Evolutionary conservation across 805 yeast species (phyloP).

Genomic region (Novakomyces olei): DNA sequence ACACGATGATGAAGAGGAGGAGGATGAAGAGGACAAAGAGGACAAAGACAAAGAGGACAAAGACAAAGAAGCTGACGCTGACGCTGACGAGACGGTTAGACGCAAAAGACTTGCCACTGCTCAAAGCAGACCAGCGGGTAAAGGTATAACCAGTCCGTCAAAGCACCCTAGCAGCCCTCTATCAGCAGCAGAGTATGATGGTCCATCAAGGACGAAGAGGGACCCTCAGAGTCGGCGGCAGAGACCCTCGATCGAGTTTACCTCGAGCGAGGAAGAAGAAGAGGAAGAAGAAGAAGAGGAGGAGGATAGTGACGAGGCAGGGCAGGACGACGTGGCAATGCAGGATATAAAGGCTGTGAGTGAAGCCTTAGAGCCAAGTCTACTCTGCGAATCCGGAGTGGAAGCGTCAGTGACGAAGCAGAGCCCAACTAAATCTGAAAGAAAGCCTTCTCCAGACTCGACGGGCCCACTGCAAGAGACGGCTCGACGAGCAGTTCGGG

Average conservation of each 20-base stretch:
- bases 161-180: too few species aligned
- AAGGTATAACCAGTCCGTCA: too few species aligned
- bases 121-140: neutral
- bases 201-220: too few species aligned
- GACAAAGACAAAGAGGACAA: slow-evolving; percentile 13
- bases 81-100: slow-evolving; percentile 13
- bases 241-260: slow-evolving; percentile 9
- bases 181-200: too few species aligned
- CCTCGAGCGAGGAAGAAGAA: slow-evolving; percentile 11
- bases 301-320: slow-evolving; percentile 1
- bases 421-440: neutral
- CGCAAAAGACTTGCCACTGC: neutral
- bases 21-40: slow-evolving; percentile 7
- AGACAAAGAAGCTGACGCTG: slow-evolving; percentile 17
- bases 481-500: neutral
- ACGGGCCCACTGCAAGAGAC: neutral
- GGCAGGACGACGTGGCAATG: neutral
- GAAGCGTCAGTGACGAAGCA: neutral
- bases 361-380: slow-evolving; percentile 2
- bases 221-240: slow-evolving; percentile 13
- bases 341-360: neutral
- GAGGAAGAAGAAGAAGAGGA: slow-evolving; percentile 12
- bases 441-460: neutral
- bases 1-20: slow-evolving; percentile 4
- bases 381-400: neutral